Evolutionary conservation across 768 basidiomycete species (phyloP), one percentile per base, ranked within the genome.

Genomic region (Amanita pseudoporphyria): DNA sequence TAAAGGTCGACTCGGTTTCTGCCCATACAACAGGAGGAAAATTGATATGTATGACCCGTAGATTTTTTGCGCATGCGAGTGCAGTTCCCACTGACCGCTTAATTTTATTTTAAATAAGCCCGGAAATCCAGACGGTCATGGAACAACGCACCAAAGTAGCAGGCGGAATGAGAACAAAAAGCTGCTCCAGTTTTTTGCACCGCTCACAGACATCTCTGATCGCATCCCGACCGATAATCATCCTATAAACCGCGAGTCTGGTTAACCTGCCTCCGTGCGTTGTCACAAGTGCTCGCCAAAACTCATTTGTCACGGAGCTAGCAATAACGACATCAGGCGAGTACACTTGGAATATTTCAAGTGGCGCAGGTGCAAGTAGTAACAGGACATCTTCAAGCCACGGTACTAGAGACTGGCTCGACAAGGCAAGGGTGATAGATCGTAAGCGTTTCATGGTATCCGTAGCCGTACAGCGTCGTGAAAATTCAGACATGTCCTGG

Each of bases 271-370:
- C 55, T 0, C 76, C 73, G 48, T 88, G 87, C 7, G 57, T 58
- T 2, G 60, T 35, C 9, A 84, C 67, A 3, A 90, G 61, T 3
- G 63, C 58, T 9, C 54, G 54, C 71, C 81, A 82, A 47, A 88
- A 77, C 4, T 62, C 60, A 21, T 76, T 70, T 6, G 69, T 66
- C 14, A 72, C 64, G 0, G 60, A 62, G 4, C 65, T 62, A 44
- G 73, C 67, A 41, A 67, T 62, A 33, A 67, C 69, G 4, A 64
- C 62, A 1, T 68, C 69, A 1, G 74, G 67, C 5, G 76, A 71
- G 59, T 84, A 84, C 30, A 89, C 67, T 51, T 84, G 82, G 54
- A 90, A 76, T 19, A 59, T 56, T 55, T 80, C 71, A 12, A 88
- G 66, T 1, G 81, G 78, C 1, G 78, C 67, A 22, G 54, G 40